Percentiles rank a stretch among this genome's conserved stretches.
These are phyloP conservation scores for Choiromyces venosus DNA, from an alignment of 495 filamentous ascomycete genomes.

Conservation along the genomic window DNA sequence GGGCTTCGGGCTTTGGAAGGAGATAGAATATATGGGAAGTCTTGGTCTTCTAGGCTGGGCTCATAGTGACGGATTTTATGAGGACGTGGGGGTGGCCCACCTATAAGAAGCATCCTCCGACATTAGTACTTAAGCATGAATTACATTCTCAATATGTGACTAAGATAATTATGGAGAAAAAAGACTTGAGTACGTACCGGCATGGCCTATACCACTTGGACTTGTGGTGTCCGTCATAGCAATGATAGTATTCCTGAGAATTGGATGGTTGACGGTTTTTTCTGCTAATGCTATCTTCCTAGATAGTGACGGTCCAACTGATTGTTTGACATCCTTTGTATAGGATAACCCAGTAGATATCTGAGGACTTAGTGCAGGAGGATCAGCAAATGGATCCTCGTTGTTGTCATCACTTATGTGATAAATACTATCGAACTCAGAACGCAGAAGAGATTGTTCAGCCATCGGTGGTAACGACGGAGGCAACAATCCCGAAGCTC, in stretches of 20 bases:
- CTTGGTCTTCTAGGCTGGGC: background rate
- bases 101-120: conserved; percentile 11
- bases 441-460: background rate
- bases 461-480: background rate
- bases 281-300: conserved; percentile 10
- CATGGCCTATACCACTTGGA: too few species aligned
- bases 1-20: conserved; percentile 15
- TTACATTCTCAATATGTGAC: conserved; percentile 3
- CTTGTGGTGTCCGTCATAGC: background rate
- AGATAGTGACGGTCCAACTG: background rate
- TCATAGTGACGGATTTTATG: conserved; percentile 10
- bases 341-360: background rate
- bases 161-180: background rate
- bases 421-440: background rate
- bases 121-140: background rate
- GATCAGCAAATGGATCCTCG: conserved; percentile 24
- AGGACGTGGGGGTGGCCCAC: conserved; percentile 14
- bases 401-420: conserved; percentile 1
- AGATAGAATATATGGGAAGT: conserved; percentile 6
- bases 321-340: background rate
- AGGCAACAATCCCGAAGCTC: background rate
- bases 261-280: conserved; percentile 24
- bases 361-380: background rate
- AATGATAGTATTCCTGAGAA: background rate
- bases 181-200: background rate